Conservation (phyloP, 495 filamentous ascomycete genomes). For the Neurospora sp. region DNA sequence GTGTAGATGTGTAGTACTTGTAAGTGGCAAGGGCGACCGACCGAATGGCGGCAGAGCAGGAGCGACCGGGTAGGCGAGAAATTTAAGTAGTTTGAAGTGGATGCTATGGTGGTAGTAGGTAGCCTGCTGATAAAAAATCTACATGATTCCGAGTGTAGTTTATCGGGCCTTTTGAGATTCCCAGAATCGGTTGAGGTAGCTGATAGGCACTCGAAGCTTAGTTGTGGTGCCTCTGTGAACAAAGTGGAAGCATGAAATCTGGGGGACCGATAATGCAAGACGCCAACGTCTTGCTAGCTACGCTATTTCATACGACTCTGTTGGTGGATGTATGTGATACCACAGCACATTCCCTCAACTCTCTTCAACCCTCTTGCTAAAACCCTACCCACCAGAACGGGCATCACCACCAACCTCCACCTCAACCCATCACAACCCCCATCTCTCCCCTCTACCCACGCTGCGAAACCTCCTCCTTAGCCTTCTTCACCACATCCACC, state of each 20-base stretch:
- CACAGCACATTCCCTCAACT: neutral
- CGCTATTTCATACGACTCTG: neutral
- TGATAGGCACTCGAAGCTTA: no score
- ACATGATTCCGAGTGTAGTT: no score
- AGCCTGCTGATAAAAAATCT: no score
- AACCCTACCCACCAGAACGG: neutral
- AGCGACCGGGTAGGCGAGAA: no score
- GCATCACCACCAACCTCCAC: neutral
- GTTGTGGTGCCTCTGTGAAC: neutral
- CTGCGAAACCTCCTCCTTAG: neutral
- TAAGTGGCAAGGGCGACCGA: no score
- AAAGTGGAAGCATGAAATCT: neutral
- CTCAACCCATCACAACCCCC: neutral
- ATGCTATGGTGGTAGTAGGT: no score
- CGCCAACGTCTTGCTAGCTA: neutral
- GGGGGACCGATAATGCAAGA: neutral
- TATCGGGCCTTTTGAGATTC: neutral
- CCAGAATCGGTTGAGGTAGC: neutral
- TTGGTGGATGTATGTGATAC: neutral
- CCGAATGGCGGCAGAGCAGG: no score
- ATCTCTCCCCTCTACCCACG: neutral
- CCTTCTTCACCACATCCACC: constrained; percentile 23
- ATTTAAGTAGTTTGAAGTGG: no score
- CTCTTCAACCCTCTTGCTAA: no score
- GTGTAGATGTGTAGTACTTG: no score